A percentile compares a stretch with the other conserved stretches of the same genome.
phyloP scores from a whole-genome alignment of 1,284 basidiomycete species.

The Cystobasidium slooffiae region DNA sequence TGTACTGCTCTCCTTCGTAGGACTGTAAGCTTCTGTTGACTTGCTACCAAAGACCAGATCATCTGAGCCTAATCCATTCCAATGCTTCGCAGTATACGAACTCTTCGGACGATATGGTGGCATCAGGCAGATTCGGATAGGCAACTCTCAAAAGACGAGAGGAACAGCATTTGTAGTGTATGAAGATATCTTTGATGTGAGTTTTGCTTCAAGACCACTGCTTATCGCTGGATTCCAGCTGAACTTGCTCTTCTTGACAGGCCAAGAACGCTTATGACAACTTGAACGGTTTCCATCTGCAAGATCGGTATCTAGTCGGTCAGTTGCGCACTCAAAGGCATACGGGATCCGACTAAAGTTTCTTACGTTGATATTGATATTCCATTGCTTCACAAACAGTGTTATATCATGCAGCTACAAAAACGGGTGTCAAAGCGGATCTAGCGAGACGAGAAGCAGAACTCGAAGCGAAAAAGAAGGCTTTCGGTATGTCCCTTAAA shows the following conservation, averaged over 20 bases:
- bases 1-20: not conserved
- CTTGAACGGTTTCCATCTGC: conserved; percentile 96
- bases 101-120: conserved; percentile 97
- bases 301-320: conserved; percentile 86
- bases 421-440: conserved; percentile 93
- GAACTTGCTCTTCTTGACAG: conserved; percentile 37
- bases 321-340: not conserved
- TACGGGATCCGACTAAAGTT: not conserved
- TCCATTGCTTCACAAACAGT: conserved; percentile 61
- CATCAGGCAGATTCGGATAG: conserved; percentile 92
- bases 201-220: not conserved
- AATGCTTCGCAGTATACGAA: conserved; percentile 67
- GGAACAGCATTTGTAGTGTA: conserved; percentile 87
- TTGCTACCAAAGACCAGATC: too few species aligned
- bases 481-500: conserved; percentile 58
- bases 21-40: conserved; percentile 8
- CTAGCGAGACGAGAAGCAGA: conserved; percentile 90
- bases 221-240: not conserved
- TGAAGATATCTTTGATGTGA: conserved; percentile 59
- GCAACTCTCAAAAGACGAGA: conserved; percentile 87
- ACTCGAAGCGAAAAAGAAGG: conserved; percentile 80
- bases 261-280: conserved; percentile 91
- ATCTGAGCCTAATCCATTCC: too few species aligned
- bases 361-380: not conserved
- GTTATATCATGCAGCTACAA: conserved; percentile 94